These are phyloP conservation scores for Gonapodya prolifera DNA, from an alignment of 192 early-diverging fungal species.

Conservation along the genomic window DNA sequence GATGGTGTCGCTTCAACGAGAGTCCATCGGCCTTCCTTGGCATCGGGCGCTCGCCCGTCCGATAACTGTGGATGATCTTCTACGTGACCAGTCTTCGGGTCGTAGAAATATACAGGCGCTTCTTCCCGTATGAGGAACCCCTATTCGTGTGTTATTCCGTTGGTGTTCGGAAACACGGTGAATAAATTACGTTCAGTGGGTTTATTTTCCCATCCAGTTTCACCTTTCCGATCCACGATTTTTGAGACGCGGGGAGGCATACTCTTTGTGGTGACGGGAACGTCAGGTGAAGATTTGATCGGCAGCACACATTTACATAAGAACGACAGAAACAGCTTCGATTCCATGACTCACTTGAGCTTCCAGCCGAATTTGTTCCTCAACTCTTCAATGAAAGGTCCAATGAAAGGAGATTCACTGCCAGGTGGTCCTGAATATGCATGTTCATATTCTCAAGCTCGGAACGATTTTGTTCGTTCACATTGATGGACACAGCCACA, in stretches of 20 bases:
- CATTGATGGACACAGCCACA: too few species aligned
- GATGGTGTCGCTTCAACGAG: not conserved
- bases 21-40: not conserved
- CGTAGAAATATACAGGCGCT: not conserved
- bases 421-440: not conserved
- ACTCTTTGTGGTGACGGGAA: not conserved
- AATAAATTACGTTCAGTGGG: not conserved
- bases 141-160: not conserved
- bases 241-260: not conserved
- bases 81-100: not conserved
- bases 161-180: not conserved
- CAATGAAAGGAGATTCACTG: not conserved
- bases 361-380: not conserved
- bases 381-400: not conserved
- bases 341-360: not conserved
- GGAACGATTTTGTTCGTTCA: not conserved
- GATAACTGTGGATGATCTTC: not conserved
- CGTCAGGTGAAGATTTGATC: not conserved
- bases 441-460: not conserved
- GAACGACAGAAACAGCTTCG: too few species aligned
- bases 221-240: conserved; percentile 5
- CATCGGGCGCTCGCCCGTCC: not conserved
- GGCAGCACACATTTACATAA: too few species aligned
- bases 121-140: not conserved
- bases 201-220: not conserved